These are phyloP conservation scores for Curvularia sp. DNA, from an alignment of 2,329 filamentous ascomycete species.

Conservation along the genomic window DNA sequence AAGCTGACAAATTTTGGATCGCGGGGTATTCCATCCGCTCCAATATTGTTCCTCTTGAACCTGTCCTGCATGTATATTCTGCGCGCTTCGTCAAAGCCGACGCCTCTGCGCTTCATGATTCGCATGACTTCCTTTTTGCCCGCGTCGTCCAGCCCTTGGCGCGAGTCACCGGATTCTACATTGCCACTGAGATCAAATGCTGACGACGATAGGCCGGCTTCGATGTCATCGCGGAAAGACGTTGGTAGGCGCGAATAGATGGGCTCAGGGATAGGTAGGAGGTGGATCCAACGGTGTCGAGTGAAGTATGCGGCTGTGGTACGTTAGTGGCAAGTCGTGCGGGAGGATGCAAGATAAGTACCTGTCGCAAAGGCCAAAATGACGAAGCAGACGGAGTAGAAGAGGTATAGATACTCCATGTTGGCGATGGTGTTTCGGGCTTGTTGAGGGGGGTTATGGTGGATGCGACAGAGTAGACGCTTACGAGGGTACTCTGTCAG, in stretches of 20 bases:
- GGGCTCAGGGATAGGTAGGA: slow-evolving; percentile 68
- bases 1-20: slow-evolving; percentile 98
- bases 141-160: slow-evolving; percentile 79
- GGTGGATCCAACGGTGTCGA: slow-evolving; percentile 76
- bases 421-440: slow-evolving; percentile 31
- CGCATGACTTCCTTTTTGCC: slow-evolving; percentile 82
- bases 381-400: slow-evolving; percentile 78
- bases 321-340: slow-evolving; percentile 22
- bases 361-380: slow-evolving; percentile 74
- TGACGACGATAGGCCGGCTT: slow-evolving; percentile 81
- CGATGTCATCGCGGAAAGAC: slow-evolving; percentile 82
- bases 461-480: slow-evolving; percentile 23
- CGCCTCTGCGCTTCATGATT: slow-evolving; percentile 86
- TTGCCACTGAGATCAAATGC: slow-evolving; percentile 86
- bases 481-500: slow-evolving; percentile 24
- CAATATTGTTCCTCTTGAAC: slow-evolving; percentile 88
- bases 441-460: slow-evolving; percentile 5
- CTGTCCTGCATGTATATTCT: slow-evolving; percentile 83
- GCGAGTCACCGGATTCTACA: slow-evolving; percentile 76
- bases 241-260: slow-evolving; percentile 79
- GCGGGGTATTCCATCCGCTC: slow-evolving; percentile 81
- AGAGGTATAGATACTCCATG: slow-evolving; percentile 83
- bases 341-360: slow-evolving; percentile 48
- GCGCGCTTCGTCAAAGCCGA: slow-evolving; percentile 90
- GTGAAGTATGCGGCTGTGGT: slow-evolving; percentile 76